Evolutionary conservation across 1,284 basidiomycete species (phyloP), one percentile per base, ranked within the genome.

Genomic region (Exobasidium rhododendri): DNA sequence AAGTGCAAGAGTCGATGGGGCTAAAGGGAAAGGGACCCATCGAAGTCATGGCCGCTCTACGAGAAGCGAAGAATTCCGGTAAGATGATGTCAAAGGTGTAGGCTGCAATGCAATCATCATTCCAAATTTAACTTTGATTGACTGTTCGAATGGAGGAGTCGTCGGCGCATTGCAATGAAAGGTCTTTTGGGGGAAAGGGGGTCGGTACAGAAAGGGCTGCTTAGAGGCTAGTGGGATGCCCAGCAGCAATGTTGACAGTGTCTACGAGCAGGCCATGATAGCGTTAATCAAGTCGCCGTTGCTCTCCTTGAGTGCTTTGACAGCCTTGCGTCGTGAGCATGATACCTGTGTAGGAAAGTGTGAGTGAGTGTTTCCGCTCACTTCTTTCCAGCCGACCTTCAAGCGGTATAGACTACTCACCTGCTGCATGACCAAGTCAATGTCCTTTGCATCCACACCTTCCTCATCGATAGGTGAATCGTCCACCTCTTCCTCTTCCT

Each of bases 361-460:
- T n/a, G n/a, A n/a, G n/a, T 26, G 58, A 28, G 3, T 5, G 11
- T n/a, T n/a, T n/a, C n/a, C n/a, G n/a, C n/a, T n/a, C n/a, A n/a
- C n/a, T n/a, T n/a, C n/a, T n/a, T n/a, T n/a, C n/a, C n/a, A n/a
- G n/a, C n/a, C n/a, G n/a, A n/a, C n/a, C n/a, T n/a, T n/a, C n/a
- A n/a, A n/a, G n/a, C n/a, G n/a, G n/a, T n/a, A n/a, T n/a, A n/a
- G n/a, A 22, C 7, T 32, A 35, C 64, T 28, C 35, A 74, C 82
- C 84, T 94, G 92, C 63, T 86, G 85, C 84, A 97, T 92, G 61
- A 98, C 91, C 63, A 96, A 86, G 73, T 97, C 91, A 58, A 75
- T 92, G 80, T 98, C 94, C 82, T 96, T 94, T 60, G 90, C 85
- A 71, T 96, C 92, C 62, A 97, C 70, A 31, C 80, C 80, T 30